Base-by-base conservation (phyloP, 306 rosid species). In the Vicia villosa region DNA sequence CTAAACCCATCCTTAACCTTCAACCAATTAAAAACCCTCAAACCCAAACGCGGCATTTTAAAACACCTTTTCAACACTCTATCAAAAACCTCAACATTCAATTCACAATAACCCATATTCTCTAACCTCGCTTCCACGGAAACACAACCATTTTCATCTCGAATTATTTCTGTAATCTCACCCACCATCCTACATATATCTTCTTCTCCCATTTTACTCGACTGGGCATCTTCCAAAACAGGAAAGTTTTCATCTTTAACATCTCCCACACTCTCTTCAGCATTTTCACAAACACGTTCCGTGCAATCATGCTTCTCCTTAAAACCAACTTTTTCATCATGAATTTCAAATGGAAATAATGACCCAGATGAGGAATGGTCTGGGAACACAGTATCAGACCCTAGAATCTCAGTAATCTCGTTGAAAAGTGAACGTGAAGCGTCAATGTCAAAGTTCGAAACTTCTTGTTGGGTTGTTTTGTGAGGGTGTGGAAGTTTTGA, bases 21-120 rank as follows among this genome's bases (percentile, higher is more conserved):
- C 78, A 88, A 80, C 94, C 91, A 90, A 58, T 81, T 36, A 73
- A 93, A 93, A 80, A 87, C 86, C 63, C 85, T 83, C 47, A 85
- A 28, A 75, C 92, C 96, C 68, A 88, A 78, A 60, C 19, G 77
- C 0, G 96, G 97, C 76, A 85, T 69, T 70, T 81, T 94, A 62
- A 94, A 94, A 81, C 93, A 84, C 80, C 98, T 88, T 77, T 93
- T 90, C 82, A 93, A 62, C 54, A 88, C 98, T 61, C 77, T 84
- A 41, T 86, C 95, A 15, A 94, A 84, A 70, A 88, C 64, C 74
- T 85, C 94, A 4, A 80, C 65, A 66, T 72, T 78, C 40, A 87
- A 74, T 73, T 24, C 65, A 68, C 75, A 77, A 72, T 69, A 78
- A 68, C 71, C 68, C 76, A 71, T 61, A 36, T 72, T 82, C 22